Base-by-base conservation (phyloP, 495 filamentous ascomycete genomes). In the Rostrohypoxylon terebratum region DNA sequence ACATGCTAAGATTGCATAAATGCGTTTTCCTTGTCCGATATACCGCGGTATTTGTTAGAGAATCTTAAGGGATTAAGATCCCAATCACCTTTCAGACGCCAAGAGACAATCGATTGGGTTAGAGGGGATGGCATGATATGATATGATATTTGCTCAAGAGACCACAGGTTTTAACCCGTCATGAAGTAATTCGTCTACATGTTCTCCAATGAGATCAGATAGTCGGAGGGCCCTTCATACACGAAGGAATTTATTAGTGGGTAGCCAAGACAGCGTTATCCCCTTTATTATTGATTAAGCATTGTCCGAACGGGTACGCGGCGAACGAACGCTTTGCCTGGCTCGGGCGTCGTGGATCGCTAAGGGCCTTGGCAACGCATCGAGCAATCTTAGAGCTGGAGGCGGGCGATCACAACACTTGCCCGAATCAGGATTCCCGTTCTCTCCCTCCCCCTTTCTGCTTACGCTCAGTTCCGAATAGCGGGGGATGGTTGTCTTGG, bases 241-340 rank as follows among this genome's bases (percentile, higher is more conserved):
- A 14, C 23, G 23, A 53, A 53, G 21, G 48, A 53, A 14, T 53
- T 23, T 13, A 50, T 53, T 31, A 53, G 23, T 53, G 48, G 48
- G 48, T 53, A 53, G 48, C 48, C 48, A 53, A 53, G 48, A 53
- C 13, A 25, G 23, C 18, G n/a, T 45, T 45, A 45, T 45, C 4
- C 40, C 42, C 42, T n/a, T 16, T 45, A 45, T 45, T 7, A 45
- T 45, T 45, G 20, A 45, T 45, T 20, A 45, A 7, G 42, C 42
- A 45, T 45, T 45, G 40, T n/a, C 40, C 28, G 28, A n/a, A 44
- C 40, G 25, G 45, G 20, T 21, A 13, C 48, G 23, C 21, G 48
- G 48, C 21, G 42, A 53, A 53, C 13, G 21, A 53, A 28, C 28
- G 28, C 28, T 28, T 53, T 31, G 11, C 23, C 48, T 31, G 21